A percentile compares a stretch with the other conserved stretches of the same genome.
These are phyloP conservation scores for Bassia scoparia DNA, from an alignment of 148 eudicot genomes.

Conservation along the genomic window DNA sequence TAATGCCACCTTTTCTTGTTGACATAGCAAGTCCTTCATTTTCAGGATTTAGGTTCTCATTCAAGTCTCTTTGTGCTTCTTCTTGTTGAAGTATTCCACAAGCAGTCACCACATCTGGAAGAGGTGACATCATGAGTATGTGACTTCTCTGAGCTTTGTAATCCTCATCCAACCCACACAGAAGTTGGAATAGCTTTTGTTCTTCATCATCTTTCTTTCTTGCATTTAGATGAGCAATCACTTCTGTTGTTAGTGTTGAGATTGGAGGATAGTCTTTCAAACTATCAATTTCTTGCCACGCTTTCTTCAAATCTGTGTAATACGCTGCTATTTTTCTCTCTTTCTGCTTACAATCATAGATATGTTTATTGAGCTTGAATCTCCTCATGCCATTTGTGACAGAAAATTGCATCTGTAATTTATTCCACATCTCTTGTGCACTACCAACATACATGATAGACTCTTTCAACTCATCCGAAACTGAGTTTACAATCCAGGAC, in stretches of 20 bases:
- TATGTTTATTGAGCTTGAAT: not conserved
- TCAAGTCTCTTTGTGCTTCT: not conserved
- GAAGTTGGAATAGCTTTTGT: not conserved
- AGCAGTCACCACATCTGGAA: not conserved
- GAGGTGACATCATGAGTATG: not conserved
- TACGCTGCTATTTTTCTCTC: not conserved
- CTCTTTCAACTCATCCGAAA: not conserved
- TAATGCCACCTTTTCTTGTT: not conserved
- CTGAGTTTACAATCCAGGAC: not conserved
- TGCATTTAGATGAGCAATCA: not conserved
- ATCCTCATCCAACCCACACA: not conserved
- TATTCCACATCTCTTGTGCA: not conserved
- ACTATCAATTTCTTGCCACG: not conserved
- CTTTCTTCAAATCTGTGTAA: not conserved
- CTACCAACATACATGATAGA: not conserved
- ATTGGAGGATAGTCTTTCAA: not conserved
- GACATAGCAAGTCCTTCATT: not conserved
- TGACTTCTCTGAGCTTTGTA: not conserved
- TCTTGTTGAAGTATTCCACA: not conserved
- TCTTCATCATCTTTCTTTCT: not conserved
- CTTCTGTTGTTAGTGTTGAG: not conserved
- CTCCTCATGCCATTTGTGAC: not conserved
- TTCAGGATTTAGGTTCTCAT: not conserved
- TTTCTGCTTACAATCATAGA: not conserved
- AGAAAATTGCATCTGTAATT: not conserved